Conservation (phyloP, 495 filamentous ascomycete genomes). For the Penicillium angulare region DNA sequence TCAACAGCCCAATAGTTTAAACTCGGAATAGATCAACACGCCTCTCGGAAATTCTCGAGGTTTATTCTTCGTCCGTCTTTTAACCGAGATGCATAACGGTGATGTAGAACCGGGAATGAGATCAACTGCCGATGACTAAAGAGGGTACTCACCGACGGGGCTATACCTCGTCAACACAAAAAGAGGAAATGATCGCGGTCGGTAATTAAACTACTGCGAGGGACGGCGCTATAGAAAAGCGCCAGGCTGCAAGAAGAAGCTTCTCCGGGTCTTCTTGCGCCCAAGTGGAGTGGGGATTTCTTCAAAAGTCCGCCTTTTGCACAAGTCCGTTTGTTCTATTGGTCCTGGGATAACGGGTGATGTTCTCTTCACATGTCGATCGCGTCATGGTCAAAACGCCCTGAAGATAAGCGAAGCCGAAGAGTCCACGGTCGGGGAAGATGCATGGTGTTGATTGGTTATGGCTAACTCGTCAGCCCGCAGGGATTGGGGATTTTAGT, state of each 20-base stretch:
- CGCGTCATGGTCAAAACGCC: constrained; percentile 12
- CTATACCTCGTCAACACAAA: too few relatives aligned
- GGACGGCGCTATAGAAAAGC: constrained; percentile 4
- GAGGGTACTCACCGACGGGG: too few relatives aligned
- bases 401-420: constrained; percentile 2
- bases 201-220: not conserved
- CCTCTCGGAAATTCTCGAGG: too few relatives aligned
- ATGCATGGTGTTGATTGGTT: constrained; percentile 4
- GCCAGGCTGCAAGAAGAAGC: constrained; percentile 17
- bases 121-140: too few relatives aligned
- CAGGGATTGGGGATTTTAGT: not conserved
- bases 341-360: not conserved
- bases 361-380: constrained; percentile 8
- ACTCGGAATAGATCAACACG: too few relatives aligned
- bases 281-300: constrained; percentile 4
- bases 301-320: constrained; percentile 12
- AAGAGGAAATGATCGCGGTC: not conserved
- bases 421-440: not conserved
- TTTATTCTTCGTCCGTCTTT: too few relatives aligned
- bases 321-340: not conserved
- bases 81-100: too few relatives aligned
- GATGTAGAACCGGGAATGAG: too few relatives aligned
- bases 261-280: constrained; percentile 13
- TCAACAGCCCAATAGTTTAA: too few relatives aligned
- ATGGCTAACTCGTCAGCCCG: constrained; percentile 1